These are phyloP conservation scores for Sinapis alba DNA, from an alignment of 441 rosid genomes.

Conservation along the genomic window DNA sequence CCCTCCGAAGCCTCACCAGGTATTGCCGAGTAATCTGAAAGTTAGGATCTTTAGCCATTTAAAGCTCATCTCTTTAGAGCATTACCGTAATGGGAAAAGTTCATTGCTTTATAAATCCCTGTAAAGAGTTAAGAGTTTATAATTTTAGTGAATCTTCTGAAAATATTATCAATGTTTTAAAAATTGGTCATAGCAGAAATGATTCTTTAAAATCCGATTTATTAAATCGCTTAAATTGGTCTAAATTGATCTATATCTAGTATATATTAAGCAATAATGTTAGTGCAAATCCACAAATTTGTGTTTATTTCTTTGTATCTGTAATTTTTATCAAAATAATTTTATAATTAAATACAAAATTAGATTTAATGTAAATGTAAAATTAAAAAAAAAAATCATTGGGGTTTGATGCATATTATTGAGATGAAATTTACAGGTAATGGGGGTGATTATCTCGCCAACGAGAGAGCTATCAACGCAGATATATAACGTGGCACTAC, in stretches of 20 bases:
- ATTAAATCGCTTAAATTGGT: too few species aligned
- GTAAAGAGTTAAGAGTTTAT: too few species aligned
- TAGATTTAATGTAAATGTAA: too few species aligned
- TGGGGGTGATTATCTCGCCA: conserved; percentile 87
- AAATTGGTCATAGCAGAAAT: too few species aligned
- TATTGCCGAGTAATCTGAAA: conserved; percentile 9
- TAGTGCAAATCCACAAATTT: background rate
- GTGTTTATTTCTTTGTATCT: background rate
- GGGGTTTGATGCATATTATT: background rate
- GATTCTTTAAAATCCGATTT: too few species aligned
- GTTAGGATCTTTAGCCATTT: background rate
- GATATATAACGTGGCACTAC: conserved; percentile 72
- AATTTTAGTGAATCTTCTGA: background rate
- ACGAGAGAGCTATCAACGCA: conserved; percentile 91
- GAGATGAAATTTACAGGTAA: conserved; percentile 48
- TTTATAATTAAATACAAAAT: background rate
- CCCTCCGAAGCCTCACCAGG: conserved; percentile 76
- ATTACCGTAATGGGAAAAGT: background rate
- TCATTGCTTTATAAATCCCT: background rate
- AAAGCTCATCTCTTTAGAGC: background rate
- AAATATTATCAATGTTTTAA: too few species aligned
- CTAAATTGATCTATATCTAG: too few species aligned
- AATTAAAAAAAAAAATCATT: too few species aligned
- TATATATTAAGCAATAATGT: background rate
- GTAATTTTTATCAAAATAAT: background rate